Evolutionary conservation across 2,329 filamentous ascomycete species (phyloP).

Genomic region (Aspergillus sclerotialis): DNA sequence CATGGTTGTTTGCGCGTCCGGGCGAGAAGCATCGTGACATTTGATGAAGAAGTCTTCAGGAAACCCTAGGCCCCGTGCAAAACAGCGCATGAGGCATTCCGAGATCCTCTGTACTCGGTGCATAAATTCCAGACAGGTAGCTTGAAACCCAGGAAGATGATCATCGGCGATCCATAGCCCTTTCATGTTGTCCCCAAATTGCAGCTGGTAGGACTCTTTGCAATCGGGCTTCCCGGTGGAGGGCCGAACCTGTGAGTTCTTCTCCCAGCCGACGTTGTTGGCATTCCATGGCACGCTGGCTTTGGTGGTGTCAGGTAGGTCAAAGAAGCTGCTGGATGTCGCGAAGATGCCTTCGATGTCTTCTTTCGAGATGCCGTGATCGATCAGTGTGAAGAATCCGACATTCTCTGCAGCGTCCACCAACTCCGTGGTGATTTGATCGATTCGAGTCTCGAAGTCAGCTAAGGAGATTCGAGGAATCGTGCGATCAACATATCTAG

Average conservation of each 20-base stretch:
- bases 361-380: conserved; percentile 47
- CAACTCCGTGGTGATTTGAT: conserved; percentile 48
- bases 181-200: conserved; percentile 51
- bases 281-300: conserved; percentile 48
- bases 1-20: conserved; percentile 50
- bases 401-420: conserved; percentile 50
- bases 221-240: conserved; percentile 53
- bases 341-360: conserved; percentile 49
- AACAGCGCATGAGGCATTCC: conserved; percentile 52
- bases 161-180: conserved; percentile 47
- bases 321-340: conserved; percentile 48
- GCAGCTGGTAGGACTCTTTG: conserved; percentile 58
- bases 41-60: conserved; percentile 50
- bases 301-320: conserved; percentile 46
- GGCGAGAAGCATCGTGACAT: conserved; percentile 44
- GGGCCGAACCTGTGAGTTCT: conserved; percentile 51
- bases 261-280: conserved; percentile 57
- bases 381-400: conserved; percentile 54
- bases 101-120: conserved; percentile 45
- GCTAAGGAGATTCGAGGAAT: conserved; percentile 50
- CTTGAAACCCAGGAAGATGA: conserved; percentile 44
- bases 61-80: conserved; percentile 53
- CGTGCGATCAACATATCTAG: conserved; percentile 35
- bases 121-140: conserved; percentile 47
- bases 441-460: conserved; percentile 47